Evolutionary conservation across 2,329 filamentous ascomycete species (phyloP), one percentile per base, ranked within the genome.

Genomic region (Ophiostoma piceae): DNA sequence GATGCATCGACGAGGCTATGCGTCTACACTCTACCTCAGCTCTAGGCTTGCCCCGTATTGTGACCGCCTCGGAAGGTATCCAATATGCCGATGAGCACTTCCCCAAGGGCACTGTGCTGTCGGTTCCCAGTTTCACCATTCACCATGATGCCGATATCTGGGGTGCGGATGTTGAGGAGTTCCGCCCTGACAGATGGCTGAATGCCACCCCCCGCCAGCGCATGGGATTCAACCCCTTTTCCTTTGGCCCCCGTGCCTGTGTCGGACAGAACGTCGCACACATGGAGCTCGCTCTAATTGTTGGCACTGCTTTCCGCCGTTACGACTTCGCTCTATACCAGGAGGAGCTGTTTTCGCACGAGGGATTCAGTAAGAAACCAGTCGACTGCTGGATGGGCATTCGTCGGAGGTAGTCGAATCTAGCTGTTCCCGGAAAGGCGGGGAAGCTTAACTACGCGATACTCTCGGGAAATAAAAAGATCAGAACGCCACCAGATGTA

Each of bases 121-220:
- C 71, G 2, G 70, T 71, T 14, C 71, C 71, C 5, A 71, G 70
- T 67, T 72, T 66, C n/a, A 66, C 71, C 3, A 35, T 72, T 29
- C 71, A 73, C 69, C 71, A 73, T 66, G 71, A 72, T 22, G 65
- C 69, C 37, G 67, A 54, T 7, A 72, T 77, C 65, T 77, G 75
- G 75, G 75, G 75, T 11, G 70, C 74, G 9, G 74, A 77, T 57
- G 76, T 73, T 8, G 73, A 76, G 1, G 68, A 74, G 29, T 72
- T 77, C 47, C 70, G 73, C 51, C 76, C 75, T n/a, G 70, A 71
- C 5, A 73, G 76, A 22, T 77, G 66, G 70, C 74, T 77, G 51
- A 37, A 12, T 22, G 37, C 29, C 4, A 67, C 73, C 3, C 75
- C 70, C 32, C 68, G 68, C 43, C 71, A 72, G 68, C 62, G 67